A percentile compares a stretch with the other conserved stretches of the same genome.
Evolutionary conservation across 305 asterid species (phyloP).

Genomic region (Euphrasia arctica): DNA sequence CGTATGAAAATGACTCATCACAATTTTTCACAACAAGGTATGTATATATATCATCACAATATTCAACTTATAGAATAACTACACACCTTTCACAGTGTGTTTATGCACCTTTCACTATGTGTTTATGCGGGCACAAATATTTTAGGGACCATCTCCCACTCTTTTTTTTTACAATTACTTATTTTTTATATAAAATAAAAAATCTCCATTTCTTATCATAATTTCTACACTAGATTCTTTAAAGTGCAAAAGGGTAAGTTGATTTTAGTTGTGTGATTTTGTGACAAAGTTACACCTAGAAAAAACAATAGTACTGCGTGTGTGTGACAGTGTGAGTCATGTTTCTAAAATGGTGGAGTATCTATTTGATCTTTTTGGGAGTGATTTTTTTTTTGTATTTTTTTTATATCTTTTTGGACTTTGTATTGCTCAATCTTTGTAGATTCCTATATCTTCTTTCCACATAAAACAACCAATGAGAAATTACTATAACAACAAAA

Average conservation of each 20-base stretch:
- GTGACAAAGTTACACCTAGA: conserved; percentile 23
- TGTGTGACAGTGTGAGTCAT: background rate
- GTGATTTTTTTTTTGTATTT: background rate
- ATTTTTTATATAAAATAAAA: background rate
- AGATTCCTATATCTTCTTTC: conserved; percentile 38
- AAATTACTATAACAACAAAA: background rate
- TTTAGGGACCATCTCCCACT: background rate
- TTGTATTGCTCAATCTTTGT: conserved; percentile 24
- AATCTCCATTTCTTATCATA: conserved; percentile 26
- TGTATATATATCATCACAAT: background rate
- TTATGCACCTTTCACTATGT: background rate
- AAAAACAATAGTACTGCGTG: conserved; percentile 17
- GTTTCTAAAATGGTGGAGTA: conserved; percentile 28
- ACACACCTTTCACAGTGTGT: conserved; percentile 6
- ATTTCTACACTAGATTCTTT: conserved; percentile 34
- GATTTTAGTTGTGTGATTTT: conserved; percentile 2
- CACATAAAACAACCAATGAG: conserved; percentile 23
- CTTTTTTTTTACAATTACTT: background rate
- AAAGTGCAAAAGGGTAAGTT: conserved; percentile 35
- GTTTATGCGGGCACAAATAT: background rate
- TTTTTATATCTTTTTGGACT: conserved; percentile 7
- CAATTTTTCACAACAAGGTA: conserved; percentile 27
- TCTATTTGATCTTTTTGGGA: conserved; percentile 18
- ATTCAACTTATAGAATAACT: conserved; percentile 2
- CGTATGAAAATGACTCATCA: conserved; percentile 37